Conservation (phyloP, 208 protist species). For the Acanthamoeba lenticulata region DNA sequence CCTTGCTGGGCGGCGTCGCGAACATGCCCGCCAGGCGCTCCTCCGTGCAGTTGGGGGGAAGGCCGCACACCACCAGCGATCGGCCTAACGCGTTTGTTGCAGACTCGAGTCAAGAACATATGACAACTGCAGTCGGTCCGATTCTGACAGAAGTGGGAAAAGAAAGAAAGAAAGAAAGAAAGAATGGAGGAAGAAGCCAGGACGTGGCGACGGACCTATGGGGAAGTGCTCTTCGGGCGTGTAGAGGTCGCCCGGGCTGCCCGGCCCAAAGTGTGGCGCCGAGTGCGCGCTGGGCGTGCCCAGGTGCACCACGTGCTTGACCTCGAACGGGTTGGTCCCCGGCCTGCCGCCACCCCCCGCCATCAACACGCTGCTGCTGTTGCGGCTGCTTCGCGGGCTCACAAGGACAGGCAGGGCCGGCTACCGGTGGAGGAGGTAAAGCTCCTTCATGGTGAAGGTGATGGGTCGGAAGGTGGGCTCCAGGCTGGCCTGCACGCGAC, state of each 20-base stretch:
- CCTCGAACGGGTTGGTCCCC: slow-evolving; percentile 27
- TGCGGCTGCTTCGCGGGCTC: neutral
- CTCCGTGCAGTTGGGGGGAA: neutral
- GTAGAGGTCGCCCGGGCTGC: slow-evolving; percentile 14
- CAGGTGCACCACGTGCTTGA: slow-evolving; percentile 4
- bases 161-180: too few relatives aligned
- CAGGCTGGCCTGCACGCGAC: neutral
- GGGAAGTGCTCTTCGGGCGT: neutral
- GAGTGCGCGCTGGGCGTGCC: neutral
- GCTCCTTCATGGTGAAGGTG: slow-evolving; percentile 38
- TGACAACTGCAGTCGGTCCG: too few relatives aligned
- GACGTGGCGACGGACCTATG: neutral
- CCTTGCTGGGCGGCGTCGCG: neutral
- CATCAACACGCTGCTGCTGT: too few relatives aligned
- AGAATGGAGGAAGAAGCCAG: too few relatives aligned
- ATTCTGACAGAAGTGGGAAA: too few relatives aligned
- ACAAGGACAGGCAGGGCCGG: neutral
- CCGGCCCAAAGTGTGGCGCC: slow-evolving; percentile 14
- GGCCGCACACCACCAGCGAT: slow-evolving; percentile 45
- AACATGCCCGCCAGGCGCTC: neutral
- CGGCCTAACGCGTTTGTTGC: neutral
- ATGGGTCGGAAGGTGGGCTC: neutral
- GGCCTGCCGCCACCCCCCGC: too few relatives aligned
- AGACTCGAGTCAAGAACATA: too few relatives aligned
- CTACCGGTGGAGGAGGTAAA: slow-evolving; percentile 40